phyloP scores from a whole-genome alignment of 768 basidiomycete species.

The Clitopilus passeckerianus region DNA sequence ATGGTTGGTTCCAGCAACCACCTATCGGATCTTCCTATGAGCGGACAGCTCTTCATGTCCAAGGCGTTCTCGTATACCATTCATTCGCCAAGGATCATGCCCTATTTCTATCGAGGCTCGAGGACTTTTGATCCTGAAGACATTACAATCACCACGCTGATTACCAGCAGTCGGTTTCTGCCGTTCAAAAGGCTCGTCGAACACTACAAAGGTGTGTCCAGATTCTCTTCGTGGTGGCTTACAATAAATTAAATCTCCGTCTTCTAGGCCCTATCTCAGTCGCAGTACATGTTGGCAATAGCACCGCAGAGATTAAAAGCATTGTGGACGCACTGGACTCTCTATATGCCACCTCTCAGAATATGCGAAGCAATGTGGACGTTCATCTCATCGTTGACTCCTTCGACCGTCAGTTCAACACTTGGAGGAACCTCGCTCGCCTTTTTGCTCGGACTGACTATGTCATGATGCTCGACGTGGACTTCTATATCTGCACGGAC shows the following conservation, averaged over 20 bases:
- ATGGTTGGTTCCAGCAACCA: constrained; percentile 29
- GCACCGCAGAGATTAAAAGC: constrained; percentile 34
- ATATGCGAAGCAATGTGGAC: constrained; percentile 69
- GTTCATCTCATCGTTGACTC: constrained; percentile 82
- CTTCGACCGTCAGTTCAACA: constrained; percentile 83
- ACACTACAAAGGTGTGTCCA: constrained; percentile 63
- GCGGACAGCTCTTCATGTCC: constrained; percentile 47
- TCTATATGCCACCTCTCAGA: constrained; percentile 62
- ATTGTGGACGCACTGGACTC: constrained; percentile 60
- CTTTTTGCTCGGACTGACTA: constrained; percentile 80
- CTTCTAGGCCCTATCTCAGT: constrained; percentile 76
- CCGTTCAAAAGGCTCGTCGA: constrained; percentile 69
- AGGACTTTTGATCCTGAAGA: constrained; percentile 54
- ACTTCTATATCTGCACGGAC: constrained; percentile 82
- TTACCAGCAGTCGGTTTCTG: constrained; percentile 74
- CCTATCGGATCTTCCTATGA: not conserved
- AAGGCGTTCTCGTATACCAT: constrained; percentile 67
- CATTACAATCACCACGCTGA: constrained; percentile 81
- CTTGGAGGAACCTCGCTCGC: constrained; percentile 85
- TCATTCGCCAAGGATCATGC: constrained; percentile 71
- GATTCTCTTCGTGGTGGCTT: not conserved
- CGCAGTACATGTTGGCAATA: constrained; percentile 68
- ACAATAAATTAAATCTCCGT: not conserved
- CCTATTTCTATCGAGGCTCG: constrained; percentile 74
- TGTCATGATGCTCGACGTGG: constrained; percentile 90